These are phyloP conservation scores for Chenopodium berlandieri DNA, from an alignment of 148 eudicot genomes.

Conservation along the genomic window DNA sequence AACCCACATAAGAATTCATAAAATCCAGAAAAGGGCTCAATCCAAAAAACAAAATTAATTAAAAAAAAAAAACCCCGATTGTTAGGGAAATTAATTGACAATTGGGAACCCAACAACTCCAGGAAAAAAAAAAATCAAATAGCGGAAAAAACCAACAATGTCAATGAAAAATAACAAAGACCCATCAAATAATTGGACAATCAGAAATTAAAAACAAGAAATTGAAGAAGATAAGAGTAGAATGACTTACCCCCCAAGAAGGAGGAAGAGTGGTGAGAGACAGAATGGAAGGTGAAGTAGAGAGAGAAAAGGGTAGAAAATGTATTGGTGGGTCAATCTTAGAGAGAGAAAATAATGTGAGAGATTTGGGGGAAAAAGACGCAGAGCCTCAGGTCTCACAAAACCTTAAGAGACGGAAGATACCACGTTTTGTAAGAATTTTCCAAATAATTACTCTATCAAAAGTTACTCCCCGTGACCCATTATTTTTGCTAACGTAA, in stretches of 20 bases:
- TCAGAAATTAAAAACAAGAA: neutral
- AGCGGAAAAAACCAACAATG: conserved; percentile 3
- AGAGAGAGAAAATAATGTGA: conserved; percentile 5
- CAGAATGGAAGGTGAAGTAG: conserved; percentile 6
- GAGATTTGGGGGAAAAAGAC: conserved; percentile 26
- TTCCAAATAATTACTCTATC: too few species aligned
- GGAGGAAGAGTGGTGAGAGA: conserved; percentile 12
- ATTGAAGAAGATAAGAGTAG: conserved; percentile 18
- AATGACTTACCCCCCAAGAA: conserved; percentile 18
- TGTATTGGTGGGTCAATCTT: conserved; percentile 34
- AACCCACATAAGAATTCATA: neutral
- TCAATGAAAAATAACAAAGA: conserved; percentile 13
- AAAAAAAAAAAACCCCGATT: neutral
- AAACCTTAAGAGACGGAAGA: conserved; percentile 11
- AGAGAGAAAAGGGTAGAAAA: conserved; percentile 13
- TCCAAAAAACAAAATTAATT: neutral
- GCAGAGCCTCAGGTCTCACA: neutral
- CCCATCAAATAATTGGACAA: neutral
- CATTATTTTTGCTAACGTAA: too few species aligned
- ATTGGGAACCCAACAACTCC: neutral
- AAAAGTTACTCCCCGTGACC: too few species aligned
- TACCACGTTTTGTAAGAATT: neutral
- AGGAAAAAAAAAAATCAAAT: neutral
- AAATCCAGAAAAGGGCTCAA: conserved; percentile 21
- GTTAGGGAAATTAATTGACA: neutral